Percentiles rank a stretch among this genome's conserved stretches.
These are phyloP conservation scores for Musa beccarii DNA, from an alignment of 176 grass and related monocot genomes.

Conservation along the genomic window DNA sequence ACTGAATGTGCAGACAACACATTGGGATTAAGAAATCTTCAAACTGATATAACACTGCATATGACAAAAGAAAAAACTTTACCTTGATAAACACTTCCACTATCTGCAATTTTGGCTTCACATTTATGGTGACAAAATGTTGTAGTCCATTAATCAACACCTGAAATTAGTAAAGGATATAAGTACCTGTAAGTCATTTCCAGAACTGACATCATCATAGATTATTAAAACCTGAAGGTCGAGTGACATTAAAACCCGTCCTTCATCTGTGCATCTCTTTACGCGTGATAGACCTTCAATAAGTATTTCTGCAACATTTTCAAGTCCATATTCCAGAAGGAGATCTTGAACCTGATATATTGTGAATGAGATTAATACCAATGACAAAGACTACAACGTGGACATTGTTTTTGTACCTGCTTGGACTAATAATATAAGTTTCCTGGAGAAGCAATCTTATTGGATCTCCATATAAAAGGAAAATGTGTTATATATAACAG, in stretches of 20 bases:
- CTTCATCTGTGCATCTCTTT: conserved; percentile 94
- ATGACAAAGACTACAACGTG: background rate
- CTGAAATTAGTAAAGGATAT: conserved; percentile 29
- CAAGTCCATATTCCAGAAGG: conserved; percentile 74
- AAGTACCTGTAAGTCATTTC: background rate
- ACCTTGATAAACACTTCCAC: conserved; percentile 96
- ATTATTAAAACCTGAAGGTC: conserved; percentile 73
- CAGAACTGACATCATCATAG: background rate
- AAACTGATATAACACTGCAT: conserved; percentile 2
- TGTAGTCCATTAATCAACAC: conserved; percentile 90
- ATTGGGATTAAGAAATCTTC: background rate
- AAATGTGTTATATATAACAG: background rate
- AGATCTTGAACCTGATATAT: conserved; percentile 69
- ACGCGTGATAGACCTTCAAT: conserved; percentile 95
- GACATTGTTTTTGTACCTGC: background rate
- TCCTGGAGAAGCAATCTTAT: background rate
- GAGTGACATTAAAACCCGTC: conserved; percentile 91
- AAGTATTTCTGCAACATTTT: conserved; percentile 69
- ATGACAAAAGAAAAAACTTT: conserved; percentile 1
- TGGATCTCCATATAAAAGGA: background rate
- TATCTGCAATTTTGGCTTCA: conserved; percentile 83
- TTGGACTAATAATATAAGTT: background rate
- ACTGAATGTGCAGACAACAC: background rate
- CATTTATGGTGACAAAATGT: conserved; percentile 78
- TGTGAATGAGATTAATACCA: background rate